Evolutionary conservation across 371 early-diverging fungal species (phyloP), one percentile per base, ranked within the genome.

Genomic region (Funneliformis caledonium): DNA sequence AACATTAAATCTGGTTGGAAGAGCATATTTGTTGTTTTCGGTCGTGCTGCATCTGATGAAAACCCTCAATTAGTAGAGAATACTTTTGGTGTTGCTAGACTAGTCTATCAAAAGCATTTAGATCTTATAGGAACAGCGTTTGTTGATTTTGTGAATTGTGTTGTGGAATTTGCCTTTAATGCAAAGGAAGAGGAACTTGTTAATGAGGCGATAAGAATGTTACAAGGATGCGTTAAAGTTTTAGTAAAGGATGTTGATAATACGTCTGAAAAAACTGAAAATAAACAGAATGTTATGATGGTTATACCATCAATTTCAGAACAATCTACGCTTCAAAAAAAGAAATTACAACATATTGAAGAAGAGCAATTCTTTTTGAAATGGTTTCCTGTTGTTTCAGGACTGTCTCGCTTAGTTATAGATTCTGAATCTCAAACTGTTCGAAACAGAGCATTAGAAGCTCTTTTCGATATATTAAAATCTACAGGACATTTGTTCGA

Each of bases 341-440:
- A 61, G 80, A 78, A 50, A 79, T 75, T 69, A 60, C 76, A 74
- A 74, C 84, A 82, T 73, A 82, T 82, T 60, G 83, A 85, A 59
- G 94, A 93, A 45, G 94, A 95, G 81, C 89, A 90, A 6, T 85
- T 88, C 81, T 89, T 92, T 79, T 87, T 91, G 76, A 91, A 91
- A 78, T 94, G 93, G 94, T 92, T 94, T 85, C 95, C 96, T 0
- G 87, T 93, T 31, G 88, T 95, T 72, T 91, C 92, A 52, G 95
- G 94, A 10, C 88, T 96, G 47, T 91, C 94, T 59, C 92, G 93
- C n/a, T 89, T 95, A 1, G 91, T 96, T 48, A 94, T 96, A 90
- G 92, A 91, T 10, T 93, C 93, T 7, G 94, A 95, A 47, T 86
- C 89, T 48, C 86, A 94, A 45, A 93, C 92, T 80, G 93, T 94